These are phyloP conservation scores for Monosporozyma aquatica DNA, from an alignment of 805 yeast genomes.

Conservation along the genomic window DNA sequence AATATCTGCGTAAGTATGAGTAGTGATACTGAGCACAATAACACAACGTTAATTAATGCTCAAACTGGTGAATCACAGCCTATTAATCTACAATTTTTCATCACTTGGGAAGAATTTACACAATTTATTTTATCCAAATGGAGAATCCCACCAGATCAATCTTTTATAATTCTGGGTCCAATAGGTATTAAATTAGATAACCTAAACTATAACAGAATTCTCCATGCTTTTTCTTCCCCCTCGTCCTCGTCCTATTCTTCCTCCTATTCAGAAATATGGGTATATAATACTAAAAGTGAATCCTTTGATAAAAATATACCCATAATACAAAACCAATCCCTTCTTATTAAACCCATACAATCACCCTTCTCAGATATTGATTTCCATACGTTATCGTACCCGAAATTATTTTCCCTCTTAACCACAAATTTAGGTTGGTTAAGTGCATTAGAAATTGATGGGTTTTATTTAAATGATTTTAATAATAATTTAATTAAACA, in stretches of 20 bases:
- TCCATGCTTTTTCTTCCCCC: background rate
- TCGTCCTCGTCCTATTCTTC: too few relatives aligned
- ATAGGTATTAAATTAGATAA: background rate
- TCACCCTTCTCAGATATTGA: background rate
- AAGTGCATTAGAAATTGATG: conserved; percentile 38
- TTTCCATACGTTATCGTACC: background rate
- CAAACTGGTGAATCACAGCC: conserved; percentile 35
- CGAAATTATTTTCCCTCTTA: conserved; percentile 16
- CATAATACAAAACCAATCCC: background rate
- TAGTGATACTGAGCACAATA: too few relatives aligned
- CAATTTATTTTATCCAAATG: conserved; percentile 35
- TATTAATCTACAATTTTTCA: conserved; percentile 34
- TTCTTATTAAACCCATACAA: conserved; percentile 2
- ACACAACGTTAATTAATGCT: conserved; percentile 31
- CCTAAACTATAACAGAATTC: background rate
- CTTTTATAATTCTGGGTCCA: background rate
- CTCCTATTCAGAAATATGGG: too few relatives aligned
- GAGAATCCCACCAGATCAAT: conserved; percentile 4
- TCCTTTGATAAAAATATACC: background rate
- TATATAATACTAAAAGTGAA: too few relatives aligned
- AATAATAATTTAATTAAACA: background rate
- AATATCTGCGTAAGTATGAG: too few relatives aligned
- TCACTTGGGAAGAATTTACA: conserved; percentile 36
- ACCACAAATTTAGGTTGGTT: conserved; percentile 46
- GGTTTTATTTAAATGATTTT: conserved; percentile 17